phyloP scores from a whole-genome alignment of 306 rosid species.

The Luffa acutangula region DNA sequence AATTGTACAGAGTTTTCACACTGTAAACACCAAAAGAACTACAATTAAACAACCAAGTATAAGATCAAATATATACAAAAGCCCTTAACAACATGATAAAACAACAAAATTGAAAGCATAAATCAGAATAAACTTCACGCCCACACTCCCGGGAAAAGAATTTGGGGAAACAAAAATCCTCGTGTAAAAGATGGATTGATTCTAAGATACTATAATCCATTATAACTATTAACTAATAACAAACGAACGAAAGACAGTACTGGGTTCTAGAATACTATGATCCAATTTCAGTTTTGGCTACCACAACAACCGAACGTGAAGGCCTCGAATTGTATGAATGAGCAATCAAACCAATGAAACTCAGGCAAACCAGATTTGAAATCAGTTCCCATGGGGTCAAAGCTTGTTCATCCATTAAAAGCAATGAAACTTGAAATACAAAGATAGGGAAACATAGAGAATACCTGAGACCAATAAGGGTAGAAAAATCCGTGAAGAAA shows the following conservation, averaged over 20 bases:
- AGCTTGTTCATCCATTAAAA: not conserved
- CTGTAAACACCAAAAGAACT: not conserved
- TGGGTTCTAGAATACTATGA: not conserved
- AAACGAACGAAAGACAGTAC: not conserved
- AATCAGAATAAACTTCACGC: not conserved
- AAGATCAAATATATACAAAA: not conserved
- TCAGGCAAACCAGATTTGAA: not conserved
- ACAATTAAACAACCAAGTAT: not conserved
- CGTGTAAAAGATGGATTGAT: not conserved
- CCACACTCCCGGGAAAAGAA: not conserved
- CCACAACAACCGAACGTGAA: not conserved
- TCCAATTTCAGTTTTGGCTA: not conserved
- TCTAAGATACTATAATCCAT: too few species aligned
- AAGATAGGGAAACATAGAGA: not conserved
- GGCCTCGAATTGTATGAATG: not conserved
- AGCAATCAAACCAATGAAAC: not conserved
- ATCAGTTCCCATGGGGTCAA: not conserved
- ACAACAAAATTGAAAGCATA: not conserved
- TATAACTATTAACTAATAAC: not conserved
- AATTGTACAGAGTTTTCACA: not conserved
- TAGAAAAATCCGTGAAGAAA: not conserved
- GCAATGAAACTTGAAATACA: not conserved
- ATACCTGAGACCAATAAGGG: not conserved
- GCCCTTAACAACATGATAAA: not conserved
- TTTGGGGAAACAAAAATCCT: too few species aligned